A percentile compares a stretch with the other conserved stretches of the same genome.
Conservation (phyloP, 2,329 filamentous ascomycete species). For the Mariannaea elegans region DNA sequence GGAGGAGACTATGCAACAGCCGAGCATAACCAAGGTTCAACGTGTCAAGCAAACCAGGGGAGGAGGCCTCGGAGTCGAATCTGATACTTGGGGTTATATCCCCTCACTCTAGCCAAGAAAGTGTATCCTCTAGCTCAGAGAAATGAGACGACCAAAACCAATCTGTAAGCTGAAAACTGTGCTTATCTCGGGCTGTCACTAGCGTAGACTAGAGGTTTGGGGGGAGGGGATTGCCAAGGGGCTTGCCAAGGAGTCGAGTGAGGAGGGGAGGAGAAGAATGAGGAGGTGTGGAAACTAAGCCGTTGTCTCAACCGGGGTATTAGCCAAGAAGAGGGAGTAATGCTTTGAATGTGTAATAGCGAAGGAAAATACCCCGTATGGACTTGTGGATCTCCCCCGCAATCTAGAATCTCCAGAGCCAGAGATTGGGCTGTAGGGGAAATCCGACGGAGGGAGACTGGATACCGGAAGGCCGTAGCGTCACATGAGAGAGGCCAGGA, state of each 20-base stretch:
- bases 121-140: conserved; percentile 12
- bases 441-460: background rate
- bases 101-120: background rate
- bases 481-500: conserved; percentile 11
- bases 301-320: background rate
- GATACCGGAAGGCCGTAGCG: conserved; percentile 13
- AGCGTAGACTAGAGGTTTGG: conserved; percentile 1
- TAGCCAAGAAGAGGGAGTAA: conserved; percentile 18
- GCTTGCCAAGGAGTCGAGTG: background rate
- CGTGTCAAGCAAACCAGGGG: conserved; percentile 11
- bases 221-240: conserved; percentile 4
- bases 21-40: conserved; percentile 29
- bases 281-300: conserved; percentile 24
- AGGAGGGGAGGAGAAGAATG: conserved; percentile 11
- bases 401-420: conserved; percentile 30
- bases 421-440: background rate
- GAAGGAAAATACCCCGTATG: conserved; percentile 20
- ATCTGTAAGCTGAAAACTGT: conserved; percentile 22
- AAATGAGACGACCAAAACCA: conserved; percentile 4
- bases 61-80: conserved; percentile 2
- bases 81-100: conserved; percentile 13
- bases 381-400: conserved; percentile 25
- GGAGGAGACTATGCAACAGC: conserved; percentile 16
- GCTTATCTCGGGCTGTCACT: conserved; percentile 21
- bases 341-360: background rate